These are phyloP conservation scores for Saccharomycopsis vini DNA, from an alignment of 805 yeast species.

Conservation along the genomic window DNA sequence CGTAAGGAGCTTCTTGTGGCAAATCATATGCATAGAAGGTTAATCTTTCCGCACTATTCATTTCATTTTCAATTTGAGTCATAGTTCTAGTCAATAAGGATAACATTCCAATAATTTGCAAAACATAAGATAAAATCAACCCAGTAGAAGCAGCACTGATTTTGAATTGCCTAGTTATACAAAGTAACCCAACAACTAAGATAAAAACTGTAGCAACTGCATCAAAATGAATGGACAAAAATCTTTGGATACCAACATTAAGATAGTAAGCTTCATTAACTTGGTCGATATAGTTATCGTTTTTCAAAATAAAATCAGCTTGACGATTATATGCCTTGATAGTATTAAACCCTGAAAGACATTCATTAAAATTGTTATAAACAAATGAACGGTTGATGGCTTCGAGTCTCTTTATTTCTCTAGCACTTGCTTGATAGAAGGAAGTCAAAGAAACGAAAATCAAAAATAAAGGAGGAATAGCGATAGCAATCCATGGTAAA, in stretches of 20 bases:
- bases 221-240: conserved; percentile 60
- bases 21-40: conserved; percentile 54
- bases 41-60: conserved; percentile 58
- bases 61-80: conserved; percentile 56
- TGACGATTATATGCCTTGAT: conserved; percentile 50
- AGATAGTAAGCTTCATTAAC: conserved; percentile 61
- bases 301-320: conserved; percentile 37
- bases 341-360: conserved; percentile 55
- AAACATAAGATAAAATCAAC: conserved; percentile 54
- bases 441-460: conserved; percentile 37
- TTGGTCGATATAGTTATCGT: conserved; percentile 39
- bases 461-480: conserved; percentile 42
- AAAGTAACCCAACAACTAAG: conserved; percentile 50
- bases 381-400: conserved; percentile 62
- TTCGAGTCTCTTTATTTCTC: conserved; percentile 72
- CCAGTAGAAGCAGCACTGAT: conserved; percentile 60
- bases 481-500: conserved; percentile 67
- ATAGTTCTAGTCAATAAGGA: conserved; percentile 51
- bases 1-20: conserved; percentile 58
- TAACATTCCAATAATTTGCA: conserved; percentile 45
- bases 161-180: conserved; percentile 50
- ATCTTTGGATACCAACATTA: conserved; percentile 58
- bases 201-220: conserved; percentile 41
- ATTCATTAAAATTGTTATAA: conserved; percentile 63
- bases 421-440: conserved; percentile 59